phyloP scores from a whole-genome alignment of 2,329 filamentous ascomycete species.

The Scedosporium apiospermum region DNA sequence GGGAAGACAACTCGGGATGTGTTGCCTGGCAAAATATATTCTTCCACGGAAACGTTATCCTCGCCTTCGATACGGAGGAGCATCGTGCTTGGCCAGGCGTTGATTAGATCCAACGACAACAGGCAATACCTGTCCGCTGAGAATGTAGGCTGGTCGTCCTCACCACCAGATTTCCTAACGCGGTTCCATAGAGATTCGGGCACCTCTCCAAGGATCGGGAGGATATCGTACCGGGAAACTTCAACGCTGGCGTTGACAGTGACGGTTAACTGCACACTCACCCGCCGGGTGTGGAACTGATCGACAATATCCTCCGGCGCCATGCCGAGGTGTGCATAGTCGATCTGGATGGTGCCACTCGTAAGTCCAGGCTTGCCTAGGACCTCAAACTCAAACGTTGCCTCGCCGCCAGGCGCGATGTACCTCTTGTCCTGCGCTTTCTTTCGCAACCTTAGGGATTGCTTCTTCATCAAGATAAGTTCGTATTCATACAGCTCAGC shows the following conservation, averaged over 20 bases:
- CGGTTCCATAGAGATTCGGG: slow-evolving; percentile 50
- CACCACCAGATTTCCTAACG: slow-evolving; percentile 12
- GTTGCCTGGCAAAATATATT: slow-evolving; percentile 55
- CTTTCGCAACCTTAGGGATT: slow-evolving; percentile 50
- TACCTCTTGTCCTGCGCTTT: slow-evolving; percentile 42
- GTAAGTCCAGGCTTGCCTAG: slow-evolving; percentile 79
- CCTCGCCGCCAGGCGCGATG: slow-evolving; percentile 58
- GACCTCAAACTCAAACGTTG: slow-evolving; percentile 73
- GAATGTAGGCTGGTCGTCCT: slow-evolving; percentile 17
- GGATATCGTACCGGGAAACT: slow-evolving; percentile 66
- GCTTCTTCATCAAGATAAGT: slow-evolving; percentile 64
- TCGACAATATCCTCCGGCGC: slow-evolving; percentile 57
- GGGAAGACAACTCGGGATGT: slow-evolving; percentile 69
- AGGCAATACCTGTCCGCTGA: slow-evolving; percentile 62
- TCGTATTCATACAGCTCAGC: slow-evolving; percentile 82
- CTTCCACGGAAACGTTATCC: slow-evolving; percentile 38
- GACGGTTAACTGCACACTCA: slow-evolving; percentile 70
- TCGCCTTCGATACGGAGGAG: slow-evolving; percentile 51
- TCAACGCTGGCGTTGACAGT: slow-evolving; percentile 91
- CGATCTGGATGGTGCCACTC: slow-evolving; percentile 68
- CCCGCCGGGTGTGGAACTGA: slow-evolving; percentile 74
- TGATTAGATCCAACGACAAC: slow-evolving; percentile 73
- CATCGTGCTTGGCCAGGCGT: slow-evolving; percentile 79
- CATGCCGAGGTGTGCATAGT: slow-evolving; percentile 75
- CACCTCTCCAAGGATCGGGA: slow-evolving; percentile 61